These are phyloP conservation scores for Trichoderma hamatum DNA, from an alignment of 2,329 filamentous ascomycete species.

Conservation along the genomic window DNA sequence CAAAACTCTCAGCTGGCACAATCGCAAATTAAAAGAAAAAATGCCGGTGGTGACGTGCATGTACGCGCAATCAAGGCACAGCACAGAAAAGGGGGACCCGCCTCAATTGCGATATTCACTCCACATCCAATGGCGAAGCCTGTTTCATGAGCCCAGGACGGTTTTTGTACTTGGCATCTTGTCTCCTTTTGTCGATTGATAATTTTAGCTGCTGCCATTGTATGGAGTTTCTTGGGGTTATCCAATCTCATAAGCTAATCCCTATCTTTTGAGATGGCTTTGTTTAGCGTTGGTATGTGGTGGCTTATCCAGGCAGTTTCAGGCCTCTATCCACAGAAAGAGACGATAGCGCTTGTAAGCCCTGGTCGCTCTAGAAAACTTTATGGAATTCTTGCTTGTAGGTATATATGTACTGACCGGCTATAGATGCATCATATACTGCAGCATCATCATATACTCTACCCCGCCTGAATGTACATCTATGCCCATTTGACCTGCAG, in stretches of 20 bases:
- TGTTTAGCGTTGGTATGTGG: not conserved
- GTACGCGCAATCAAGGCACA: constrained; percentile 23
- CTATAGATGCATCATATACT: not conserved
- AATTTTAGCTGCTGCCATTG: not conserved
- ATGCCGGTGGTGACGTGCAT: constrained; percentile 16
- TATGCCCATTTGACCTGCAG: constrained; percentile 41
- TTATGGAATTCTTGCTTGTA: not conserved
- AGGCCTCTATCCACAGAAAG: not conserved
- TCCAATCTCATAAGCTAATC: not conserved
- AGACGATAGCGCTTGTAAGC: not conserved
- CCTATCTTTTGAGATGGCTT: not conserved
- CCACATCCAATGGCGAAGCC: constrained; percentile 12
- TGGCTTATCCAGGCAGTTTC: not conserved
- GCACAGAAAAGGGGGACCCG: constrained; percentile 2
- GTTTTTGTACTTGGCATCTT: not conserved
- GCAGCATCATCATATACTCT: not conserved
- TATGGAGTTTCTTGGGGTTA: not conserved
- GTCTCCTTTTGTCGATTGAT: not conserved
- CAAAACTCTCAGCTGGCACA: not conserved
- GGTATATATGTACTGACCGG: not conserved
- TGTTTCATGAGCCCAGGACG: not conserved
- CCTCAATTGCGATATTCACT: constrained; percentile 21
- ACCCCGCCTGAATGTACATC: not conserved
- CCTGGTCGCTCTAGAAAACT: not conserved
- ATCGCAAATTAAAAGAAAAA: not conserved